These are phyloP conservation scores for Podospora anserina DNA, from an alignment of 495 filamentous ascomycete genomes.

Conservation along the genomic window DNA sequence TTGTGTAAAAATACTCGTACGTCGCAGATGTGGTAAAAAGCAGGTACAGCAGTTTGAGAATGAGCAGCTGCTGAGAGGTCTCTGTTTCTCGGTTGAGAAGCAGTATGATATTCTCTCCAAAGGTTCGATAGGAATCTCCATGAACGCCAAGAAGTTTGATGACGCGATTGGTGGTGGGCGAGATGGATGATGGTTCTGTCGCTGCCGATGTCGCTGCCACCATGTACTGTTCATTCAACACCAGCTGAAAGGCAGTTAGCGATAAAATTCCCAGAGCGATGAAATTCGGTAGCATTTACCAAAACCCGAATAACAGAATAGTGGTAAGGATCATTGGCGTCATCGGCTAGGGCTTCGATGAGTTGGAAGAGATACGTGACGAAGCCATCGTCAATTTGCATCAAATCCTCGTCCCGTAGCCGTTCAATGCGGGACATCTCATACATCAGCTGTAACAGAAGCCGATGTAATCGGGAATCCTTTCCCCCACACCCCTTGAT, in stretches of 20 bases:
- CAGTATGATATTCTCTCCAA: slow-evolving; percentile 96
- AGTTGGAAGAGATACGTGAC: slow-evolving; percentile 79
- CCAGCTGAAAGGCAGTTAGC: slow-evolving; percentile 56
- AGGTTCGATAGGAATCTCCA: slow-evolving; percentile 81
- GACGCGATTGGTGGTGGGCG: slow-evolving; percentile 81
- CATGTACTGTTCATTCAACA: slow-evolving; percentile 98
- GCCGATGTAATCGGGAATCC: slow-evolving; percentile 70
- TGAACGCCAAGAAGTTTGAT: slow-evolving; percentile 81
- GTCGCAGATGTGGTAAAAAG: slow-evolving; percentile 88
- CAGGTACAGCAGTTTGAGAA: slow-evolving; percentile 91
- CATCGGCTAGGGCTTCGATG: slow-evolving; percentile 85
- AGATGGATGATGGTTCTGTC: slow-evolving; percentile 48
- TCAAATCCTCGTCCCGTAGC: slow-evolving; percentile 71
- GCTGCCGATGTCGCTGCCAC: slow-evolving; percentile 61
- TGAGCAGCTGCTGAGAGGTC: slow-evolving; percentile 87
- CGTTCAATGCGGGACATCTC: slow-evolving; percentile 95
- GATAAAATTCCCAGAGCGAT: slow-evolving; percentile 5
- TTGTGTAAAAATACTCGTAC: slow-evolving; percentile 97
- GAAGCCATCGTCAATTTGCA: slow-evolving; percentile 80
- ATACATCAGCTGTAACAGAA: slow-evolving; percentile 85
- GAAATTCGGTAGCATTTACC: slow-evolving; percentile 47
- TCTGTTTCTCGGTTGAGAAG: slow-evolving; percentile 94
- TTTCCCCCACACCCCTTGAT: slow-evolving; percentile 61
- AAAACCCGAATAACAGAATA: slow-evolving; percentile 92
- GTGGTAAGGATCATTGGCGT: slow-evolving; percentile 91